Evolutionary conservation across 2,329 filamentous ascomycete species (phyloP), one percentile per base, ranked within the genome.

Genomic region (Aspergillus chevalieri): DNA sequence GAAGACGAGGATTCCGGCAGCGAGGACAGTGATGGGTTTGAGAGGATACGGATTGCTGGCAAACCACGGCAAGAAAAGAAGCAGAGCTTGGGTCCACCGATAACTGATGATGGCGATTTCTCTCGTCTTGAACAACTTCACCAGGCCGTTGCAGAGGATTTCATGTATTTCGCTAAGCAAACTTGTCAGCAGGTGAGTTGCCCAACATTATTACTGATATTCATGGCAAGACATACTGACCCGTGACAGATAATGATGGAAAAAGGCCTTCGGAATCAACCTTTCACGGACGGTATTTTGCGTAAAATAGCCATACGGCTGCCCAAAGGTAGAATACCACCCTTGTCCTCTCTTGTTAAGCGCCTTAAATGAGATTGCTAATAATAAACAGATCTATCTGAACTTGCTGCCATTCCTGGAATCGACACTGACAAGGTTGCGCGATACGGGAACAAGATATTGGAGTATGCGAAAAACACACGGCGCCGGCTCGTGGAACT

Each of bases 251-350:
- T 76, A 49, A 65, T 74, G 51, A 62, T 75, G 47, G 58, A 67
- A 10, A 75, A 71, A 51, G 57, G 60, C 38, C 69, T 78, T 43
- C 69, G 72, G n/a, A 65, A 64, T 44, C 71, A 72, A 49, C 74
- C 74, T 3, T 75, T 78, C 50, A 66, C 72, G 9, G 74, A 77
- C 52, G 65, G 65, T 24, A 64, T 72, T 14, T 56, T 78, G 44
- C 72, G 75, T 47, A 71, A 75, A 50, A 77, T 78, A 68, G 75
- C 69, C 42, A 74, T 77, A 34, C 56, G 63, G 12, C 75, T 77
- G 46, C 73, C 75, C 9, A 61, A 65, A 64, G 62, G 69, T 73
- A 59, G 65, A 50, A 39, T 24, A 8, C 24, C 6, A 7, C 22
- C n/a, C 6, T 24, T 9, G 12, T 5, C 5, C 24, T 9, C 10